Base-by-base conservation (phyloP, 148 eudicot species). In the Rhododendron henanense region DNA sequence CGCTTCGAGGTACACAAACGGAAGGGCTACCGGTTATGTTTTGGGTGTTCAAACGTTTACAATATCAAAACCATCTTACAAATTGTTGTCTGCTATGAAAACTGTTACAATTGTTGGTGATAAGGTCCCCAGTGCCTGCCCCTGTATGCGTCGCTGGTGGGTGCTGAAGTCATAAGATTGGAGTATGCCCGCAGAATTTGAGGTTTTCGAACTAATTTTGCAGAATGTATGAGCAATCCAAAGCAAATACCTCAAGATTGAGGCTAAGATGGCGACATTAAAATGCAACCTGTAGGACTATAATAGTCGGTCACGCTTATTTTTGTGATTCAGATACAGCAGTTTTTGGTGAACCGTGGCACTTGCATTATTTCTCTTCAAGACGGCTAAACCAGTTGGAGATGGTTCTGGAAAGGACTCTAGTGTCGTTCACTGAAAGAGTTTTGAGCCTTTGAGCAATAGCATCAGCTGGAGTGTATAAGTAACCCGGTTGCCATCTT, bases 381-480 rank as follows among this genome's bases (percentile, higher is more conserved):
- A 93, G 89, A 53, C 82, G 82, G 74, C 87, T 87, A 78, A 95
- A 90, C 96, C 96, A 95, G 89, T 81, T 85, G 85, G 88, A 82
- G 45, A 95, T 90, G 80, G 98, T 93, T 87, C 89, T 90, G 23
- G 93, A 87, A 37, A 96, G 94, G 85, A 90, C 89, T 86, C 88
- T 93, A 44, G 92, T 93, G 86, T 96, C 97, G 47, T 90, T 93
- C 63, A 96, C 85, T 41, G 96, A 91, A 21, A 90, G 83, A 2
- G 96, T 86, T 90, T 93, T 96, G 18, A 96, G 91, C 16, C 93
- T 94, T 91, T 96, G 99, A 59, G 95, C 97, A 44, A 95, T 88
- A 7, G 99, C 98, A 85, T 96, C 99, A 85, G 93, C 95, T 45
- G 99, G 97, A 57, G 99, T 93, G 90, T 96, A 96, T 84, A 92